Evolutionary conservation across 2,329 filamentous ascomycete species (phyloP).

Genomic region (Karstenula rhodostoma): DNA sequence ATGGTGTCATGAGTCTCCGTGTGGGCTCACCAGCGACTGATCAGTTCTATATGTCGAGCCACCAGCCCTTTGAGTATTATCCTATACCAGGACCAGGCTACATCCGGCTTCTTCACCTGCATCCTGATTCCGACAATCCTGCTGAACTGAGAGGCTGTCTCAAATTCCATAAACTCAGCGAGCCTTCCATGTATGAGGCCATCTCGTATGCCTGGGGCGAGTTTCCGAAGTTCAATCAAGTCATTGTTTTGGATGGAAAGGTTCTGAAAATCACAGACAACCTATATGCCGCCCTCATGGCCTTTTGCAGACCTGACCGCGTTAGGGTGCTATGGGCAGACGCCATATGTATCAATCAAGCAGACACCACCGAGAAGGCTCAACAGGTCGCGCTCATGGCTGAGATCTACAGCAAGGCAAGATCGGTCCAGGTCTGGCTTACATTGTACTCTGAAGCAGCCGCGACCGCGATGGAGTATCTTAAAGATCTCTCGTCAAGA

Average conservation of each 20-base stretch:
- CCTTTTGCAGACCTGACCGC: conserved; percentile 6
- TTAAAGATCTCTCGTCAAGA: conserved; percentile 7
- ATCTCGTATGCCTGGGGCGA: conserved; percentile 17
- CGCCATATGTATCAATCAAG: conserved; percentile 24
- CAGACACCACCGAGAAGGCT: conserved; percentile 8
- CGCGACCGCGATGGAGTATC: conserved; percentile 7
- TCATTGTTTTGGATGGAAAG: conserved; percentile 4
- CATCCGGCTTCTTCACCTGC: conserved; percentile 10
- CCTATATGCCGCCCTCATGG: conserved; percentile 15
- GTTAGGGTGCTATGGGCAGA: conserved; percentile 15
- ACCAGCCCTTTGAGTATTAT: not conserved
- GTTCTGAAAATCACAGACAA: conserved; percentile 13
- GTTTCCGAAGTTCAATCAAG: conserved; percentile 3
- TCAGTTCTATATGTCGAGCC: not conserved
- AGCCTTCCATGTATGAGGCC: conserved; percentile 5
- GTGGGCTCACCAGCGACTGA: not conserved
- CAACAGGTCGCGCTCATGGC: conserved; percentile 15
- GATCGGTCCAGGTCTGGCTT: conserved; percentile 12
- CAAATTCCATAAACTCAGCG: conserved; percentile 4
- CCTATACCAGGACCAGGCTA: not conserved
- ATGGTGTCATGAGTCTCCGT: not conserved
- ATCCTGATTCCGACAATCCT: not conserved
- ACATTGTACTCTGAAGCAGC: conserved; percentile 1
- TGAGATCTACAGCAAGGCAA: conserved; percentile 14
- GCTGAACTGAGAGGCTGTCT: conserved; percentile 4